Evolutionary conservation across 2,329 filamentous ascomycete genomes (phyloP), one percentile per base, ranked within the genome.

Genomic region (Hypoxylon sp.): DNA sequence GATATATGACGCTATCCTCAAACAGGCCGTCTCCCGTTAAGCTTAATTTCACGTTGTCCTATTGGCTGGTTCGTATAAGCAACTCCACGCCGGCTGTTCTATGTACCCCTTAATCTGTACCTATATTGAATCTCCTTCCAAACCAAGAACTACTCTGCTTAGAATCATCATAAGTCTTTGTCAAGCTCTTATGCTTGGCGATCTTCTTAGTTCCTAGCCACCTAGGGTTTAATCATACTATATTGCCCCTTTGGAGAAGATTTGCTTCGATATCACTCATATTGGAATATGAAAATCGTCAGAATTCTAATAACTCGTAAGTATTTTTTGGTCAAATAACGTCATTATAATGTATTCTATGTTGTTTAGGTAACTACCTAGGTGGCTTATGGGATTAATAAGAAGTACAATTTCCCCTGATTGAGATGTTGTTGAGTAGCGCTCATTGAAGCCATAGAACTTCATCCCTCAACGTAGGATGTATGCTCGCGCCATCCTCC

Each of bases 31-130:
- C 14, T 52, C 8, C 47, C 44, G 19, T 11, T 24, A 58, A n/a
- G 22, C 53, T 29, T 47, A 17, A 14, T 2, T 48, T 13, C 10
- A 35, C 22, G 29, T 13, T 42, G 10, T n/a, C 10, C 19, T 13
- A 67, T 63, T 67, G 59, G 59, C 53, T 50, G 50, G 31, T 33
- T 66, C 63, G 63, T 66, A 58, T 59, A 42, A 24, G 22, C 24
- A 39, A 24, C 29, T 48, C 3, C 4, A 48, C 42, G 19, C 17
- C 55, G 35, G 37, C 26, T 46, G 19, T n/a, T 58, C 11, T 19
- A 47, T 3, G 42, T 50, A 19, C 33, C 44, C 44, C 58, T 55
- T 33, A 46, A 60, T 54, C 35, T 31, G 22, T 46, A 46, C 35
- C 22, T 46, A 46, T 44, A 17, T 47, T 13, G 9, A 9, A 37